Percentiles rank a stretch among this genome's conserved stretches.
Conservation (phyloP, 768 basidiomycete genomes). For the Tylopilus vinaceipallidus region DNA sequence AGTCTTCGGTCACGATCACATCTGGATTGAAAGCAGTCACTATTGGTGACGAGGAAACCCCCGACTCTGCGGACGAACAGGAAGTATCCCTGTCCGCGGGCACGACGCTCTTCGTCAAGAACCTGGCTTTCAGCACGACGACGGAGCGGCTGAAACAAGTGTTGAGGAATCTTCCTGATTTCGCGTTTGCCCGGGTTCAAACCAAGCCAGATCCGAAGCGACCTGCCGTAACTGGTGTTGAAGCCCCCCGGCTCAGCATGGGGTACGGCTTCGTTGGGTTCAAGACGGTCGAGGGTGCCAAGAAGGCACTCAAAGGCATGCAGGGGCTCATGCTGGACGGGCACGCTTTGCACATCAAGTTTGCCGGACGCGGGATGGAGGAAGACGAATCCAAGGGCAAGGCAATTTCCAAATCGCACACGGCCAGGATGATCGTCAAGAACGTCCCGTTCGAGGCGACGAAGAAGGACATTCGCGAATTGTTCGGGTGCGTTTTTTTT, state of each 20-base stretch:
- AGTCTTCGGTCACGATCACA: slow-evolving; percentile 9
- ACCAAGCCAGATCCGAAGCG: slow-evolving; percentile 86
- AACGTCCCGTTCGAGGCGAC: slow-evolving; percentile 97
- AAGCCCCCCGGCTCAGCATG: slow-evolving; percentile 72
- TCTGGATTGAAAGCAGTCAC: slow-evolving; percentile 35
- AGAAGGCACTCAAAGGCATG: slow-evolving; percentile 71
- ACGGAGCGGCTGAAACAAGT: slow-evolving; percentile 65
- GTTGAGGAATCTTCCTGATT: slow-evolving; percentile 74
- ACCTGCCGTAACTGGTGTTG: slow-evolving; percentile 33
- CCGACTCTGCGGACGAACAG: slow-evolving; percentile 36
- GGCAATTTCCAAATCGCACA: slow-evolving; percentile 50
- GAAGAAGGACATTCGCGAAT: slow-evolving; percentile 85
- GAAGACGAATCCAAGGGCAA: slow-evolving; percentile 49
- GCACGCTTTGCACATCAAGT: slow-evolving; percentile 78
- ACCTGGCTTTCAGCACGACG: slow-evolving; percentile 90
- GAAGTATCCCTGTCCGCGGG: slow-evolving; percentile 53
- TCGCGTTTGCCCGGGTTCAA: slow-evolving; percentile 86
- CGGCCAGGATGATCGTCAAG: slow-evolving; percentile 97
- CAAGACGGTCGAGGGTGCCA: slow-evolving; percentile 68
- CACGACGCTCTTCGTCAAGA: slow-evolving; percentile 91
- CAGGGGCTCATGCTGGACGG: slow-evolving; percentile 86
- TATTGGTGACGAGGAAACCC: slow-evolving; percentile 42
- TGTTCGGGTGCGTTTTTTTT: slow-evolving; percentile 72
- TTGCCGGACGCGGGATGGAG: slow-evolving; percentile 76
- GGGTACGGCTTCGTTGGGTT: slow-evolving; percentile 97